Percentiles rank a stretch among this genome's conserved stretches.
Evolutionary conservation across 208 protist genomes (phyloP).

Genomic region (Giardia muris): DNA sequence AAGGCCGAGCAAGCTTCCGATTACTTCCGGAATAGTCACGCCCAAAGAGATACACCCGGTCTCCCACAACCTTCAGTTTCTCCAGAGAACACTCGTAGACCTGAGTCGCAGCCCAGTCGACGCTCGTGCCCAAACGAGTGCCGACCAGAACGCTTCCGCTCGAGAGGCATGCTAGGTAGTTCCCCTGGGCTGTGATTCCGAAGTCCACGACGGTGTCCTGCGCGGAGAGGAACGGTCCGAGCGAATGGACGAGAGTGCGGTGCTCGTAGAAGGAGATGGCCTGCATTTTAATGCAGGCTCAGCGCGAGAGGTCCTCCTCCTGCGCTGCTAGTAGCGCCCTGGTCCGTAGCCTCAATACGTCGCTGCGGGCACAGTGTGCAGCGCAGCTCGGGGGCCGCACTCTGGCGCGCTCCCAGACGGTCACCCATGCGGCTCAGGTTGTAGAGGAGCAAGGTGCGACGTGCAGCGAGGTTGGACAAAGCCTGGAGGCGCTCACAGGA

Average conservation of each 20-base stretch:
- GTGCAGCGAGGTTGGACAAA: neutral
- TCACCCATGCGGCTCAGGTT: too few species aligned
- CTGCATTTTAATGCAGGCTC: too few species aligned
- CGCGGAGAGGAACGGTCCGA: neutral
- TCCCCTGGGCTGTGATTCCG: neutral
- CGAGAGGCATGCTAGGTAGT: neutral
- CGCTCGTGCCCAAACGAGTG: neutral
- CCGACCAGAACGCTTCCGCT: neutral
- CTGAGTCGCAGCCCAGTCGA: neutral
- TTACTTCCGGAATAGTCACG: too few species aligned
- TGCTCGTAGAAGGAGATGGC: neutral
- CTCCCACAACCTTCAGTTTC: too few species aligned
- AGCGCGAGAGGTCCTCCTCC: too few species aligned
- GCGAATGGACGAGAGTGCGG: neutral
- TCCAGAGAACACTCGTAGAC: neutral
- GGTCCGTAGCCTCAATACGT: too few species aligned
- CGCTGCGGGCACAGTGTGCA: too few species aligned
- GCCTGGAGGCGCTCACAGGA: neutral
- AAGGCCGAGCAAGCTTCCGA: too few species aligned
- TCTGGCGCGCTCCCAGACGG: too few species aligned
- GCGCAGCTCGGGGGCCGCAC: too few species aligned
- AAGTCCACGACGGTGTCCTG: neutral
- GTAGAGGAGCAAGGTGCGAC: neutral
- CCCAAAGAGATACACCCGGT: too few species aligned
- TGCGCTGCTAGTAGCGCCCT: too few species aligned